Base-by-base conservation (phyloP, 306 rosid species). In the Rubus parviflorus region DNA sequence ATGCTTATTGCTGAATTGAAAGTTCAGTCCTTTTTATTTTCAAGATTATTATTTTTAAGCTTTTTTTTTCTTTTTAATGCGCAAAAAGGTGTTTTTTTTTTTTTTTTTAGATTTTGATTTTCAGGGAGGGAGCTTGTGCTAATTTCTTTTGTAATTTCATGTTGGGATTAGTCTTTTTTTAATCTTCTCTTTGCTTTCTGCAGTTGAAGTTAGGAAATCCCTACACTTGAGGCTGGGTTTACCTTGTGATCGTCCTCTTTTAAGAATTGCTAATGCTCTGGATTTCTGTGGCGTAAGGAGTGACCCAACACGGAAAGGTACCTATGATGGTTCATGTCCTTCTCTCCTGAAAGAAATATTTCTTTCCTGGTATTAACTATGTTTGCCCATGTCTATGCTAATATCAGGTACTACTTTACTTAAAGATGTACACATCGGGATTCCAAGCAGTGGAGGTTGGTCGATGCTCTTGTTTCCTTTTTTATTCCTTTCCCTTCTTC, bases 401-500 rank as follows among this genome's bases (percentile, higher is more conserved):
- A 70, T 86, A 52, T 82, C 87, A 95, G 97, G 92, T 78, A 83
- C 90, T 69, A 69, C 81, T 73, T 83, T 92, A 76, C 97, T 87
- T 56, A 92, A 85, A 82, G 89, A 95, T 85, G 97, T 95, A 40
- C 98, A 95, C 73, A 60, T 83, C 76, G 97, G 98, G 65, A 92
- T 95, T 82, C 90, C 97, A 71, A 81, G 89, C 78, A 90, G 97
- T 42, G 97, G 97, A 12, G 96, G 98, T 95, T 35, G 79, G 96
- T 83, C 57, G 77, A 74, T 69, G 25, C 72, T 62, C 20, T 76
- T 80, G 20, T 66, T 74, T 74, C 70, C n/a, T 68, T 3, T 38
- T 61, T 61, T 63, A 75, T 75, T 60, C 23, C 72, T 76, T 65
- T 74, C 38, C 40, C 25, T 70, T 65, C 51, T 40, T 75, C 25